Evolutionary conservation across 768 basidiomycete genomes (phyloP).

Genomic region (Xanthoconium stramineum): DNA sequence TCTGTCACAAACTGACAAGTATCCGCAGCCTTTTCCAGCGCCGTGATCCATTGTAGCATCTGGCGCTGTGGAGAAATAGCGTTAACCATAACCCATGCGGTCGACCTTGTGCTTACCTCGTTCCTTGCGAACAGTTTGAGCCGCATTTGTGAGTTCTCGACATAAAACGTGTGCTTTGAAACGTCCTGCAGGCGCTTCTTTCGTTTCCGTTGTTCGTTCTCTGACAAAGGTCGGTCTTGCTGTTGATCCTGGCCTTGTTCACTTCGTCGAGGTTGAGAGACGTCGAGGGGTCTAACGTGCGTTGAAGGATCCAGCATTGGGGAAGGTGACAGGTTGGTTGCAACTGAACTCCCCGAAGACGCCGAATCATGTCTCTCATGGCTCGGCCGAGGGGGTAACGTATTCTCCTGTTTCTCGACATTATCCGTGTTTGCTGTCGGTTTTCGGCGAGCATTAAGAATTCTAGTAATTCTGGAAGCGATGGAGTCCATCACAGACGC

Average conservation of each 20-base stretch:
- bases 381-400: neutral
- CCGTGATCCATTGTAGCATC: conserved; percentile 96
- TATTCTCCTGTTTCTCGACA: conserved; percentile 6
- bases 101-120: conserved; percentile 47
- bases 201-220: conserved; percentile 45
- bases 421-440: conserved; percentile 11
- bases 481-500: conserved; percentile 49
- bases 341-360: conserved; percentile 36
- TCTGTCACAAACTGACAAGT: conserved; percentile 72
- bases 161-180: conserved; percentile 92
- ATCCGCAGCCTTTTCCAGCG: conserved; percentile 75
- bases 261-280: conserved; percentile 13
- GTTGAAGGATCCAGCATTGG: conserved; percentile 82
- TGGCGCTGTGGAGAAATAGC: conserved; percentile 55
- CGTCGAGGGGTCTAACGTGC: conserved; percentile 55
- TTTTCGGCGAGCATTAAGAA: conserved; percentile 37
- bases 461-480: conserved; percentile 42
- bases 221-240: conserved; percentile 7
- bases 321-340: conserved; percentile 40
- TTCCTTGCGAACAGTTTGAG: conserved; percentile 85
- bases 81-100: conserved; percentile 3
- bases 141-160: conserved; percentile 86
- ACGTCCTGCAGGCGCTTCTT: conserved; percentile 56
- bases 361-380: conserved; percentile 15
- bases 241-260: conserved; percentile 23